Evolutionary conservation across 176 grass and related monocot genomes (phyloP), one percentile per base, ranked within the genome.

Genomic region (Hyparrhenia diplandra): DNA sequence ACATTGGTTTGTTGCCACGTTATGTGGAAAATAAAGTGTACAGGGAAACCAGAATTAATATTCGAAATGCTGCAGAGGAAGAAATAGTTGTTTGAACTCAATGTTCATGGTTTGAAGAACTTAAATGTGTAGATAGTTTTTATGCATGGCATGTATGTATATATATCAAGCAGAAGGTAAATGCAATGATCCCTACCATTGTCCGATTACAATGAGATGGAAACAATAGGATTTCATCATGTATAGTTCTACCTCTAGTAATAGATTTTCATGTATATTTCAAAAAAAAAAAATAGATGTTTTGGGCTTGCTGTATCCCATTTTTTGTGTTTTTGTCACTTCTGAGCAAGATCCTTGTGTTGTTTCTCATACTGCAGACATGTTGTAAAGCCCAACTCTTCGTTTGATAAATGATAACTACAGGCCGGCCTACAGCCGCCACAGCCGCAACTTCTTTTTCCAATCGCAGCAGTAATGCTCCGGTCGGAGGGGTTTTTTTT

Each of bases 61-160:
- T 18, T 92, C 59, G 77, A 92, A 80, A 92, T 92, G 87, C 84
- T 95, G 23, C 80, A 80, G 58, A 90, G 87, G 67, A 88, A 87
- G 71, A 83, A 35, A 39, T 89, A 89, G 32, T 46, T 36, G 24
- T 32, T 77, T 77, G 41, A 54, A 63, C 41, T 63, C 28, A 42
- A 3, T 61, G 37, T 13, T 41, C 14, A 34, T 40, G 55, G 21
- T 51, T 82, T 28, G 4, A 64, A 73, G 16, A 63, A 43, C 39
- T 46, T 8, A 5, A 24, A 13, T 35, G 17, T 24, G 10, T 46
- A 66, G 60, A 24, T 62, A 62, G 10, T 10, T 60, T 18, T 24
- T 21, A 12, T 32, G 51, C 27, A 58, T 32, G 20, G 2, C 43
- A 13, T 20, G 18, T 51, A 2, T n/a, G 52, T 57, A 57, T 23